Evolutionary conservation across 306 rosid species (phyloP).

Genomic region (Betula pendula): DNA sequence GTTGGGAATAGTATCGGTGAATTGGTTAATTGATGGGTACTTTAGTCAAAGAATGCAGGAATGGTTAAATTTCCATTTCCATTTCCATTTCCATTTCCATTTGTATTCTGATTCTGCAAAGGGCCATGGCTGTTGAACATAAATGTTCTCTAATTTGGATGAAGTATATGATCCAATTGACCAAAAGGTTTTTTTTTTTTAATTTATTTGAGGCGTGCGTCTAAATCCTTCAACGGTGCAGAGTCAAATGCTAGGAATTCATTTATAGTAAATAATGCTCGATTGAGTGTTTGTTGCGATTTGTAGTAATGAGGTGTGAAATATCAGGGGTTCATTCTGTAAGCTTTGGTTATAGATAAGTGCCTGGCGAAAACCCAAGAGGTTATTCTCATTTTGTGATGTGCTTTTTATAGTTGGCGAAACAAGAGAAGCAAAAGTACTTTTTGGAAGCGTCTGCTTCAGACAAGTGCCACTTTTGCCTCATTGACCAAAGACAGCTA

Average conservation of each 20-base stretch:
- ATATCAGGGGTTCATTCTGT: background rate
- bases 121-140: background rate
- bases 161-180: background rate
- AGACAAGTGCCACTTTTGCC: background rate
- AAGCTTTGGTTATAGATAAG: background rate
- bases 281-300: background rate
- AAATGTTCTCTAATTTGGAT: background rate
- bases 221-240: no score
- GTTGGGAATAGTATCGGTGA: background rate
- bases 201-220: no score
- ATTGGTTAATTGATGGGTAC: background rate
- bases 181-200: no score
- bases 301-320: background rate
- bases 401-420: background rate
- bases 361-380: background rate
- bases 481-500: background rate
- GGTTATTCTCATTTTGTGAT: background rate
- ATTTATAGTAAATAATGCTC: background rate
- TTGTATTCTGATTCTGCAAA: background rate
- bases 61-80: background rate
- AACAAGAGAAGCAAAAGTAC: background rate
- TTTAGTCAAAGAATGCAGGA: background rate
- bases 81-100: background rate
- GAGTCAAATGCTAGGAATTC: no score
- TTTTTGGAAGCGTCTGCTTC: background rate